phyloP scores from a whole-genome alignment of 768 basidiomycete species.

The Russula emetica region DNA sequence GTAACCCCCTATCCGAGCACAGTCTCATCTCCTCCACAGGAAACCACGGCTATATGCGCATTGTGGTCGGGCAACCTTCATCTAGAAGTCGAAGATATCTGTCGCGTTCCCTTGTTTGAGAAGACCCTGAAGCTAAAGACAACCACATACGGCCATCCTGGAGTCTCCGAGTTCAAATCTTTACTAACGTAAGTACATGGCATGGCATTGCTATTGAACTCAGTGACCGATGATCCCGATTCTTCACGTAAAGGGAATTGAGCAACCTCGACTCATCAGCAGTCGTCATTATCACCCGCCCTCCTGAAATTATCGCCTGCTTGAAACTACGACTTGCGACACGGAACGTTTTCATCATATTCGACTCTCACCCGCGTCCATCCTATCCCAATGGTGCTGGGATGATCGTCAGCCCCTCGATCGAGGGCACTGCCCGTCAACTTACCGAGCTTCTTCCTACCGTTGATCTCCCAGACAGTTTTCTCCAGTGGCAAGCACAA shows the following conservation, averaged over 20 bases:
- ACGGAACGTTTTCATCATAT: slow-evolving; percentile 49
- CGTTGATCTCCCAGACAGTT: slow-evolving; percentile 43
- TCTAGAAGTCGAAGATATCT: slow-evolving; percentile 55
- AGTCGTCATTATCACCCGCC: slow-evolving; percentile 58
- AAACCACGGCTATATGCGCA: slow-evolving; percentile 52
- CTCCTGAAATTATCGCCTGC: slow-evolving; percentile 64
- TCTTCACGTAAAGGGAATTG: slow-evolving; percentile 30
- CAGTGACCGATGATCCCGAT: neutral
- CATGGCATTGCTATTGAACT: neutral
- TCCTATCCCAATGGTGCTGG: slow-evolving; percentile 56
- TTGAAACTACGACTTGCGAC: slow-evolving; percentile 34
- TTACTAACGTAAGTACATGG: slow-evolving; percentile 32
- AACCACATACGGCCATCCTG: slow-evolving; percentile 40
- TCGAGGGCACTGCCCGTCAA: slow-evolving; percentile 42
- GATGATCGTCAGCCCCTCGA: slow-evolving; percentile 48
- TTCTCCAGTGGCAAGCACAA: slow-evolving; percentile 61
- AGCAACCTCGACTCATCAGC: slow-evolving; percentile 30
- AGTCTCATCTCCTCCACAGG: slow-evolving; percentile 36
- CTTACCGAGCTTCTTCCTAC: slow-evolving; percentile 47
- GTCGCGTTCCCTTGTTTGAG: slow-evolving; percentile 46
- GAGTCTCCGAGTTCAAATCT: slow-evolving; percentile 38
- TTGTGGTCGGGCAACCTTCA: slow-evolving; percentile 51
- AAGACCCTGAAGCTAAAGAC: slow-evolving; percentile 37
- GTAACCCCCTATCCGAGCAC: neutral
- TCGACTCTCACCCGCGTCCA: slow-evolving; percentile 64